Evolutionary conservation across 257 asterid species (phyloP), one percentile per base, ranked within the genome.

Genomic region (Prunella vulgaris): DNA sequence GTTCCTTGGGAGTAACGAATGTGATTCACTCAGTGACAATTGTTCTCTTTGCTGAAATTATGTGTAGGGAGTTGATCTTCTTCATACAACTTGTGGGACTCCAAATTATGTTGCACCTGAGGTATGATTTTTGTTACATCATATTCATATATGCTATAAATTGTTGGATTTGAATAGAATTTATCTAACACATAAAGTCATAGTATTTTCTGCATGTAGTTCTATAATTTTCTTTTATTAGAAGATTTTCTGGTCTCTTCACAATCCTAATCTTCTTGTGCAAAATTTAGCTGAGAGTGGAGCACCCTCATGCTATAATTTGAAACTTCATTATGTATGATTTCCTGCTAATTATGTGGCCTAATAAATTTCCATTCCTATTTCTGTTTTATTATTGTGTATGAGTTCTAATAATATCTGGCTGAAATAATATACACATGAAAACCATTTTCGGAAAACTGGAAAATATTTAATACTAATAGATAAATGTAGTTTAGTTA

Each of bases 61-160:
- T 68, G 48, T 71, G 59, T 88, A 92, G 98, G 98, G 98, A 64
- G 97, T 85, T 69, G 89, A 87, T 67, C 87, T 93, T 81, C 98
- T 93, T 71, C 92, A 93, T 83, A 93, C 97, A 60, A 85, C 96
- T 73, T 93, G 98, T 17, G 98, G 98, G 49, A 93, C 96, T 80
- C 98, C 98, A 80, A 90, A 87, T 80, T 90, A 88, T 87, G 86
- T 90, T 80, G 98, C 98, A 37, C 97, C 98, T 21, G 98, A 90
- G 99, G 97, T 90, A 86, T 69, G 59, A 59, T 7, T 42, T 48
- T 60, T 62, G 53, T 10, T 35, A 51, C 60, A 46, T 35, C 42
- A 35, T 35, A 35, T 7, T 35, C 42, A 35, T 35, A 35, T 7
- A 66, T 77, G 14, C 71, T 74, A 48, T 51, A 40, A 30, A 24